phyloP scores from a whole-genome alignment of 495 filamentous ascomycete genomes.

The Aspergillus asperescens region DNA sequence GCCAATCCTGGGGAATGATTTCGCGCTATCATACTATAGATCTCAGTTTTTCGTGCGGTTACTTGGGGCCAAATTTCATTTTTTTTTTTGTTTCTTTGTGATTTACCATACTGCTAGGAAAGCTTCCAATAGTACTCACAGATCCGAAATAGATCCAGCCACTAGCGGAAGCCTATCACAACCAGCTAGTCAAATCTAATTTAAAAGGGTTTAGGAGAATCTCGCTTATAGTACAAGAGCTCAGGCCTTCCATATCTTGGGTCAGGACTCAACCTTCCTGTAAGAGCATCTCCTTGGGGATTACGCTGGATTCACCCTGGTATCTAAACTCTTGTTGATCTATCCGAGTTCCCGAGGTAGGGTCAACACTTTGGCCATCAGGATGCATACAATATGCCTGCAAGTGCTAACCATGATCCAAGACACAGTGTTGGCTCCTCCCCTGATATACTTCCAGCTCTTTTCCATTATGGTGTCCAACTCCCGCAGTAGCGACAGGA shows the following conservation, averaged over 20 bases:
- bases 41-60: not conserved
- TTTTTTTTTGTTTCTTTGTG: not conserved
- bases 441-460: not conserved
- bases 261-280: not conserved
- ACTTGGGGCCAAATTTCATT: not conserved
- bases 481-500: not conserved
- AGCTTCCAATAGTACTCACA: not conserved
- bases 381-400: not conserved
- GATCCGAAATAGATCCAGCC: not conserved
- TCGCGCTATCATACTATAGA: not conserved
- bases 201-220: not conserved
- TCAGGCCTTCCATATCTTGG: not conserved
- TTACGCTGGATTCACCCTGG: not conserved
- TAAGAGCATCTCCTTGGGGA: not conserved
- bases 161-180: too few relatives aligned
- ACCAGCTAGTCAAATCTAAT: not conserved
- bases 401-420: not conserved
- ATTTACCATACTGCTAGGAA: not conserved
- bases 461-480: not conserved
- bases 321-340: not conserved
- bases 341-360: not conserved
- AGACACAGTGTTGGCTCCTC: not conserved
- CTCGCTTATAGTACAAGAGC: not conserved
- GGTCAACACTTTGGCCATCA: too few relatives aligned
- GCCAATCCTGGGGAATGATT: not conserved